Evolutionary conservation across 2,329 filamentous ascomycete genomes (phyloP).

Genomic region (Colletotrichum viniferum): DNA sequence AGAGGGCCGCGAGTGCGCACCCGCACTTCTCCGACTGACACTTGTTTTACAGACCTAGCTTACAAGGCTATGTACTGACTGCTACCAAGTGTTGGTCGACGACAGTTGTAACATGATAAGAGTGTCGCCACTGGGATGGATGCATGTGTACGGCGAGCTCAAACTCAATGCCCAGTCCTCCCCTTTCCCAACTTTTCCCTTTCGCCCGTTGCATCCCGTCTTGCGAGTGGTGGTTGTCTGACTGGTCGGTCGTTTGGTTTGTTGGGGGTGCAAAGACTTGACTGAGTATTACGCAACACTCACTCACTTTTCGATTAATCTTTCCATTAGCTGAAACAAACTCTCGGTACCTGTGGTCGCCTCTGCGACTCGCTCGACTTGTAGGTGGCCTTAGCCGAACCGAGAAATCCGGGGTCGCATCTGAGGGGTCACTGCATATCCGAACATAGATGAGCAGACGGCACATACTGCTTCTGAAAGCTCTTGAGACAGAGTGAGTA

Average conservation of each 20-base stretch:
- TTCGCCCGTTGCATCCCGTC: background rate
- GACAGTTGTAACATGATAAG: background rate
- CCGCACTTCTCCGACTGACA: background rate
- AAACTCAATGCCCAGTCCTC: background rate
- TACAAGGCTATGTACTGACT: background rate
- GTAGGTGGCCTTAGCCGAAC: background rate
- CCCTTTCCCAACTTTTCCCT: background rate
- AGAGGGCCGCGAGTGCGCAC: background rate
- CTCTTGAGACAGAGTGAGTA: no score
- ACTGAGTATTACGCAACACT: slow-evolving; percentile 1
- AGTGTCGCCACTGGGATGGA: background rate
- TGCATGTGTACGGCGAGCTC: background rate
- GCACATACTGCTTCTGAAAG: background rate
- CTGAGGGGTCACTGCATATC: background rate
- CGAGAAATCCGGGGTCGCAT: background rate
- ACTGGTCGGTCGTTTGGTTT: background rate
- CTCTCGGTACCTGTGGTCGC: background rate
- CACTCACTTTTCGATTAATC: background rate
- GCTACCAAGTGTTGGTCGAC: background rate
- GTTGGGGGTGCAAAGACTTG: background rate
- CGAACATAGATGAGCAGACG: background rate
- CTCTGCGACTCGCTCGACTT: background rate
- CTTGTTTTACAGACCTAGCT: background rate
- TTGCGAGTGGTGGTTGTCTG: background rate
- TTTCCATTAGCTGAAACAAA: slow-evolving; percentile 12